phyloP scores from a whole-genome alignment of 768 basidiomycete genomes.

The Rhizopogon rudus region DNA sequence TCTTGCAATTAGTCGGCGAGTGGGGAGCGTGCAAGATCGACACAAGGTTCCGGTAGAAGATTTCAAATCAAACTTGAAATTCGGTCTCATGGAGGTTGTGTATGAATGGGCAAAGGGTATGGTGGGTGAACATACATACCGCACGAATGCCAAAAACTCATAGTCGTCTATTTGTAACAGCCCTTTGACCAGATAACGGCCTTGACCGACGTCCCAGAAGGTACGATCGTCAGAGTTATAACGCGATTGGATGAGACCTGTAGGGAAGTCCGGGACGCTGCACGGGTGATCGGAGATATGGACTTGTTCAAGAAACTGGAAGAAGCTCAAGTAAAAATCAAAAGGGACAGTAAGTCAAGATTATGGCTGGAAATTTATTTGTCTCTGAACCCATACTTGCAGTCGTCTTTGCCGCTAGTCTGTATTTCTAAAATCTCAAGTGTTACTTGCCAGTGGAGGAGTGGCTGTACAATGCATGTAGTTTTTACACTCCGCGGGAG shows the following conservation, averaged over 20 bases:
- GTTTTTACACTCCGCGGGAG: slow-evolving; percentile 1
- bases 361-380: not conserved
- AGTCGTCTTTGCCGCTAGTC: slow-evolving; percentile 86
- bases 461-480: not conserved
- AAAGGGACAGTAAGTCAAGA: slow-evolving; percentile 81
- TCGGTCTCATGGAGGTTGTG: slow-evolving; percentile 91
- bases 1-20: slow-evolving; percentile 67
- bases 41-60: slow-evolving; percentile 78
- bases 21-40: slow-evolving; percentile 74
- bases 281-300: slow-evolving; percentile 93
- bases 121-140: slow-evolving; percentile 45
- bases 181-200: slow-evolving; percentile 93
- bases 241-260: slow-evolving; percentile 96
- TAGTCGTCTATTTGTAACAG: slow-evolving; percentile 35
- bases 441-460: not conserved
- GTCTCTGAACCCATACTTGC: slow-evolving; percentile 5
- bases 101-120: slow-evolving; percentile 99
- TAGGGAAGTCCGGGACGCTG: slow-evolving; percentile 93
- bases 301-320: slow-evolving; percentile 99
- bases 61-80: slow-evolving; percentile 76
- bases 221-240: slow-evolving; percentile 94
- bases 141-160: not conserved
- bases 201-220: slow-evolving; percentile 93
- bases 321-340: slow-evolving; percentile 88
- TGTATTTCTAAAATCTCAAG: slow-evolving; percentile 61